These are phyloP conservation scores for Butyriboletus pseudospeciosus DNA, from an alignment of 1,284 basidiomycete genomes.

Conservation along the genomic window DNA sequence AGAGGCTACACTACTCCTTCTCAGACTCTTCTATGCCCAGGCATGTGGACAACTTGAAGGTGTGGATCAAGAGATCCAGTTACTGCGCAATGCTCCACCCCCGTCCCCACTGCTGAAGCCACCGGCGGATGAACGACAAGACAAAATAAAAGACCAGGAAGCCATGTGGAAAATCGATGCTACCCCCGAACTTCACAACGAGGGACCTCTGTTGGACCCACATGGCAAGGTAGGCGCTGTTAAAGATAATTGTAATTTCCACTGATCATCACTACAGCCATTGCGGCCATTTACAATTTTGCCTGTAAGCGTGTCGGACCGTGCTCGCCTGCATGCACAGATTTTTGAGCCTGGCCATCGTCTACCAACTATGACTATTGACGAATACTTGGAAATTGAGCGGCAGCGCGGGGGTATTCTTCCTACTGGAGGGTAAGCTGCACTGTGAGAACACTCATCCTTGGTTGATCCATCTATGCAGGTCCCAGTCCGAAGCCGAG, in stretches of 20 bases:
- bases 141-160: constrained; percentile 42
- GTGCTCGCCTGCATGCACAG: constrained; percentile 67
- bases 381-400: constrained; percentile 92
- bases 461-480: constrained; percentile 30
- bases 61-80: constrained; percentile 68
- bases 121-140: constrained; percentile 35
- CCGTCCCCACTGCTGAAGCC: constrained; percentile 35
- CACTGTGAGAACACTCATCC: not conserved
- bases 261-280: constrained; percentile 44
- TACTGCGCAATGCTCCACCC: constrained; percentile 59
- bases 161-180: constrained; percentile 77
- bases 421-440: constrained; percentile 74
- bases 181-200: constrained; percentile 42
- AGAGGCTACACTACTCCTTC: constrained; percentile 61
- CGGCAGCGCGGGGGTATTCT: constrained; percentile 81
- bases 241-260: not conserved
- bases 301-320: constrained; percentile 63
- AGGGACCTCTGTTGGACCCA: constrained; percentile 67
- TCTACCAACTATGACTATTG: constrained; percentile 93
- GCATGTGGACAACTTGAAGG: constrained; percentile 66
- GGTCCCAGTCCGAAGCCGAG: constrained; percentile 62
- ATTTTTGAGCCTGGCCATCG: constrained; percentile 87
- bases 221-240: constrained; percentile 59
- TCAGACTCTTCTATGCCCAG: constrained; percentile 71
- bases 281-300: constrained; percentile 88